Evolutionary conservation across 1,139 yeast genomes (phyloP), one percentile per base, ranked within the genome.

Genomic region (Lodderomyces pseudojiufengensis): DNA sequence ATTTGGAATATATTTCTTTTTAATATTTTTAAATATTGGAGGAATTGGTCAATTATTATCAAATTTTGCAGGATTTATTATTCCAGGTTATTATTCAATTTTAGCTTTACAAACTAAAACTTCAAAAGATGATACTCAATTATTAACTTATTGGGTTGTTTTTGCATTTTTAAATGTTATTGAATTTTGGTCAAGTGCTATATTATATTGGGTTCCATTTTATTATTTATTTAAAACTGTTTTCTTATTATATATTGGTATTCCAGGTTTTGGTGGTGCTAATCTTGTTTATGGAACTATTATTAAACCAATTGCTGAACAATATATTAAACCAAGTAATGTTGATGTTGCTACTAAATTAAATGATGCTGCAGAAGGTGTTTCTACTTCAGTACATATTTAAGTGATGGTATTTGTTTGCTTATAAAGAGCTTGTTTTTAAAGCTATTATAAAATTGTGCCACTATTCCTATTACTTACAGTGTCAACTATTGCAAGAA

Each of bases 61-160:
- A 48, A 92, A 94, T 70, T 67, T 92, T 54, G 95, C 95, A 25
- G 95, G 97, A 0, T 84, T 92, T 50, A 85, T 80, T 25, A 62
- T 88, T 44, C 98, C 99, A 37, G 94, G 94, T 35, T 92, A 90
- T 69, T 81, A 76, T 59, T 92, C 98, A 9, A 71, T 92, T 46
- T 59, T 77, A 45, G 97, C 98, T 13, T 73, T 92, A 49, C 86
- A 81, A 61, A 82, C 96, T 24, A 49, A 76, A 9, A 59, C 74
- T 23, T 67, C 79, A 31, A 64, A 68, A 27, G 97, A 88, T 57
- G 96, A 88, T 61, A 84, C 94, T 43, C 84, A 86, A 53, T 77
- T 84, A 60, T 76, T 92, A 57, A 84, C 96, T 25, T 90, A 92
- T 64, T 92, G 98, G 98, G 96, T 92, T 42, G 95, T 92, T 22